A percentile compares a stretch with the other conserved stretches of the same genome.
phyloP scores from a whole-genome alignment of 75 land plant genomes.

The Sequoia sempervirens region DNA sequence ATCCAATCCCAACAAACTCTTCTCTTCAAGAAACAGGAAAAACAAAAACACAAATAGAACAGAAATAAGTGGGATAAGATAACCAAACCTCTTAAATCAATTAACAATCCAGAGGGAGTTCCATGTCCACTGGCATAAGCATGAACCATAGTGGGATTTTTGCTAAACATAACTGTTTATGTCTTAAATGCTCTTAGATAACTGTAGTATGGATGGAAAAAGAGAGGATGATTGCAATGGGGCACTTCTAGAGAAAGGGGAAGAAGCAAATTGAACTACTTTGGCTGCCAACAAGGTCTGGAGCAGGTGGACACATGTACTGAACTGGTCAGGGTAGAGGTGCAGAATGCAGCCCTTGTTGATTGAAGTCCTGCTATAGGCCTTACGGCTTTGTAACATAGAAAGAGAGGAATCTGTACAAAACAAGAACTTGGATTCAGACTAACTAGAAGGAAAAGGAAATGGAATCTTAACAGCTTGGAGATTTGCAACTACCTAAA shows the following conservation, averaged over 20 bases:
- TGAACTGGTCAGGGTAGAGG: neutral
- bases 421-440: neutral
- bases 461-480: neutral
- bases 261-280: slow-evolving; percentile 2
- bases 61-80: neutral
- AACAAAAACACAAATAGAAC: neutral
- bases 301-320: slow-evolving; percentile 14
- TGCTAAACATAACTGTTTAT: slow-evolving; percentile 11
- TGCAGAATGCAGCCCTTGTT: too few relatives aligned
- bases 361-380: too few relatives aligned
- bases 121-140: slow-evolving; percentile 28
- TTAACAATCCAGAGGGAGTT: slow-evolving; percentile 31
- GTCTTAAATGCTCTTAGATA: slow-evolving; percentile 9
- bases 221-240: slow-evolving; percentile 18
- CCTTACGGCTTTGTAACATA: too few relatives aligned
- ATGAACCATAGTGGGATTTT: slow-evolving; percentile 22
- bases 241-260: neutral
- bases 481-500: neutral
- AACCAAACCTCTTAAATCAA: slow-evolving; percentile 54
- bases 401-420: too few relatives aligned
- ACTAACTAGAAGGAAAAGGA: neutral
- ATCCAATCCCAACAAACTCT: neutral
- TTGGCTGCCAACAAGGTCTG: slow-evolving; percentile 5
- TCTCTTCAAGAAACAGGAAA: neutral
- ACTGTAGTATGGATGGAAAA: slow-evolving; percentile 17